A percentile compares a stretch with the other conserved stretches of the same genome.
Conservation (phyloP, 768 basidiomycete genomes). For the Boletus sp. region DNA sequence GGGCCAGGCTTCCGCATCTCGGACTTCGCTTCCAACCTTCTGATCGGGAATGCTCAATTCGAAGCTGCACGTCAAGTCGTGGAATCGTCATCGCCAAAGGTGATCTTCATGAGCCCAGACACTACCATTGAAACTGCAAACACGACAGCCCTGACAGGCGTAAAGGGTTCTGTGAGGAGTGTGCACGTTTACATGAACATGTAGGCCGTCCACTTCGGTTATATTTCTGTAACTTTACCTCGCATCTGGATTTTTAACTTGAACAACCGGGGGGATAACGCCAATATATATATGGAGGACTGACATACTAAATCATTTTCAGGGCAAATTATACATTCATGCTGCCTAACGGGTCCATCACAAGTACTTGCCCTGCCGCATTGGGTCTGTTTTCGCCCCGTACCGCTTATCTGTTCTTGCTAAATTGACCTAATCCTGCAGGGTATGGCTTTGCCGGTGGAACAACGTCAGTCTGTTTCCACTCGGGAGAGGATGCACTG, state of each 20-base stretch:
- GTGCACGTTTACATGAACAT: conserved; percentile 73
- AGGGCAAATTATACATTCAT: conserved; percentile 65
- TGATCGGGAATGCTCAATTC: conserved; percentile 70
- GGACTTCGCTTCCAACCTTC: conserved; percentile 70
- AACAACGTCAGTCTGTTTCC: conserved; percentile 57
- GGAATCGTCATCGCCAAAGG: conserved; percentile 30
- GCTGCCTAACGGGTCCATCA: conserved; percentile 62
- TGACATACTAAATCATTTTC: neutral
- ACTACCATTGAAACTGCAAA: conserved; percentile 18
- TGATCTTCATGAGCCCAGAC: conserved; percentile 18
- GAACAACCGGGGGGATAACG: neutral
- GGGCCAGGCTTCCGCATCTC: conserved; percentile 75
- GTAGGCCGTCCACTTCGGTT: conserved; percentile 36
- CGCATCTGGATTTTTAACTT: neutral
- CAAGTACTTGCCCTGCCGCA: conserved; percentile 74
- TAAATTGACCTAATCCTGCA: conserved; percentile 21
- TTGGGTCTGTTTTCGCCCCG: conserved; percentile 47
- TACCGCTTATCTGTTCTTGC: neutral
- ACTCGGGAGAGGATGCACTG: neutral
- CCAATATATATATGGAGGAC: too few species aligned
- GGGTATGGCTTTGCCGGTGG: conserved; percentile 78
- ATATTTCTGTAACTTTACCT: neutral
- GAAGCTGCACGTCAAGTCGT: conserved; percentile 65
- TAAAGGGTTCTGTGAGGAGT: conserved; percentile 60
- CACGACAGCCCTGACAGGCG: conserved; percentile 34